Percentiles rank a stretch among this genome's conserved stretches.
phyloP scores from a whole-genome alignment of 306 rosid species.

The Trifolium pratense region DNA sequence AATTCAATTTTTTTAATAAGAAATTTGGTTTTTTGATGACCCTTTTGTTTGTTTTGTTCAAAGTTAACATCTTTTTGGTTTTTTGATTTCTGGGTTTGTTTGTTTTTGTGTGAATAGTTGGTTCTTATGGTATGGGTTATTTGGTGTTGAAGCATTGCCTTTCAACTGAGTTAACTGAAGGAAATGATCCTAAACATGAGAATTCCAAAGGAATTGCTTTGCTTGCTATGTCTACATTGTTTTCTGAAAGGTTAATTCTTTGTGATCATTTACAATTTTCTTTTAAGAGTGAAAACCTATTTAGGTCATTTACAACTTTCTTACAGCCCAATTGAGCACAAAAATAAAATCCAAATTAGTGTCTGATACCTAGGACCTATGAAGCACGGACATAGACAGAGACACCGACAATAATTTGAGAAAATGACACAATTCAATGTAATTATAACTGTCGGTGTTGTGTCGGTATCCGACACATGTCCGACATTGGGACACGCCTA shows the following conservation, averaged over 20 bases:
- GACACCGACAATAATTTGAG: no score
- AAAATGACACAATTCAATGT: no score
- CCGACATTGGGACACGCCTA: no score
- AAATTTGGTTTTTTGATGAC: slow-evolving; percentile 24
- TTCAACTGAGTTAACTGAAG: slow-evolving; percentile 59
- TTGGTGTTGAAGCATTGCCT: slow-evolving; percentile 80
- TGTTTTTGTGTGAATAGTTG: slow-evolving; percentile 53
- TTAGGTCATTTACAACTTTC: no score
- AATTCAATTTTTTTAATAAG: neutral
- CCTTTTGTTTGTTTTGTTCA: slow-evolving; percentile 10
- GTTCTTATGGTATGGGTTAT: slow-evolving; percentile 69
- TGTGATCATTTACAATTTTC: neutral
- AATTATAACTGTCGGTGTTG: no score
- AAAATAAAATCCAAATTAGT: no score
- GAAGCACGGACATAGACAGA: no score
- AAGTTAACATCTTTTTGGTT: slow-evolving; percentile 27
- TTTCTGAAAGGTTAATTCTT: slow-evolving; percentile 69
- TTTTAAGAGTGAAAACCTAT: no score
- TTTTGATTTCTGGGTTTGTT: neutral
- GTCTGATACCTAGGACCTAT: no score
- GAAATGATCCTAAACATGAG: slow-evolving; percentile 50
- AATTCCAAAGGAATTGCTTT: slow-evolving; percentile 72
- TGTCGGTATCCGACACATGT: no score
- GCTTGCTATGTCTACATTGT: slow-evolving; percentile 76
- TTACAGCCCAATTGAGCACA: no score